Evolutionary conservation across 2,329 filamentous ascomycete genomes (phyloP).

Genomic region (Dendrostoma leiphaemia): DNA sequence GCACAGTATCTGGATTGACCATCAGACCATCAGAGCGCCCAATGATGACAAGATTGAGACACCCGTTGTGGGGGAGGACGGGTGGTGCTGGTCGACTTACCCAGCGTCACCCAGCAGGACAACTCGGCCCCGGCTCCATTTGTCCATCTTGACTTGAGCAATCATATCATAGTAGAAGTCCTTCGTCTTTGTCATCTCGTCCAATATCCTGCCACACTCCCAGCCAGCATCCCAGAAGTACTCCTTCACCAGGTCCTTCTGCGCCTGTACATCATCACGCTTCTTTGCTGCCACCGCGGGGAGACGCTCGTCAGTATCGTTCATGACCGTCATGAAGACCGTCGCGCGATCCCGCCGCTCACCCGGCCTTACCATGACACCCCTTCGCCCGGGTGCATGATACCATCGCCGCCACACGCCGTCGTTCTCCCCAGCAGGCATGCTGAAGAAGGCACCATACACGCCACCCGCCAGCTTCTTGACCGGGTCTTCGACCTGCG

Average conservation of each 20-base stretch:
- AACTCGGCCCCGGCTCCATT: slow-evolving; percentile 33
- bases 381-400: slow-evolving; percentile 33
- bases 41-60: no score
- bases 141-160: slow-evolving; percentile 39
- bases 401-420: slow-evolving; percentile 33
- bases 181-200: slow-evolving; percentile 27
- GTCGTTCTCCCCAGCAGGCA: slow-evolving; percentile 28
- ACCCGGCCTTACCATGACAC: slow-evolving; percentile 37
- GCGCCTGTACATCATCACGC: slow-evolving; percentile 24
- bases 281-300: slow-evolving; percentile 21
- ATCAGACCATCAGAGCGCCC: no score
- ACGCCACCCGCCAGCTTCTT: slow-evolving; percentile 25
- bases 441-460: slow-evolving; percentile 39
- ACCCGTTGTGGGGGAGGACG: no score
- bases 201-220: slow-evolving; percentile 36
- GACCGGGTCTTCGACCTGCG: slow-evolving; percentile 25
- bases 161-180: slow-evolving; percentile 37
- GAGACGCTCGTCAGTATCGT: slow-evolving; percentile 26
- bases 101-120: slow-evolving; percentile 49
- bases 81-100: no score
- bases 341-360: slow-evolving; percentile 18
- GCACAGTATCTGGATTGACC: slow-evolving; percentile 34
- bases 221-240: slow-evolving; percentile 45
- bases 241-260: slow-evolving; percentile 39
- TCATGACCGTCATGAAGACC: slow-evolving; percentile 11